Evolutionary conservation across 2,329 filamentous ascomycete species (phyloP), one percentile per base, ranked within the genome.

Genomic region (Incumbomyces lentus): DNA sequence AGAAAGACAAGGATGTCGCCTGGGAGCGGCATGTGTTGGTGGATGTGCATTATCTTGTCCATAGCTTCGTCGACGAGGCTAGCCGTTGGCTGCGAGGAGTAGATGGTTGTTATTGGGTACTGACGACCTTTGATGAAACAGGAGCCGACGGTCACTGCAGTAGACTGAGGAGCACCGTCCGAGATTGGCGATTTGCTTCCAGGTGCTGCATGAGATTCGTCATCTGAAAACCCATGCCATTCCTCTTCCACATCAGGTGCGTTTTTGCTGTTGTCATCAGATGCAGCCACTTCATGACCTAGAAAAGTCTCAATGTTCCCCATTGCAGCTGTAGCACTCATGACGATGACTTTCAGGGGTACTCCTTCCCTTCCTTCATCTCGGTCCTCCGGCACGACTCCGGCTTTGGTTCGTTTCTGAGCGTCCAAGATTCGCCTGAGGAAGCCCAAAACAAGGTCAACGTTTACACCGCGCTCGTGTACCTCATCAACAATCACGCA

Each of bases 261-360:
- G 18, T 46, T 45, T 7, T 48, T 33, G 3, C 6, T 35, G 8
- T n/a, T 26, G 5, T 19, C 36, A 11, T 16, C 31, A 4, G 35
- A 17, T 17, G 17, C 19, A 17, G 17, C 14, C 32, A 50, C n/a
- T 14, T 22, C 35, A 12, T 49, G 13, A 26, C 60, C 66, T 53
- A 96, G 95, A 62, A 95, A 96, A 0, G 70, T 69, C 36, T 78
- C 73, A 29, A 96, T 79, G 47, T 76, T 79, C 50, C 90, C 82
- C 48, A 95, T 81, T 62, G 96, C 86, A 32, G 88, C 86, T 6
- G 92, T 98, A 41, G 92, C 92, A 73, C 89, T 95, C 92, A 98
- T 98, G 60, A 96, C 78, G 30, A 95, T 78, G 2, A 96, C 80
- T 63, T 95, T 96, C 47, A 98, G 68, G 1, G 84, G 81, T 26